Percentiles rank a stretch among this genome's conserved stretches.
Evolutionary conservation across 371 early-diverging fungal species (phyloP).

Genomic region (Rhizomucor pusillus): DNA sequence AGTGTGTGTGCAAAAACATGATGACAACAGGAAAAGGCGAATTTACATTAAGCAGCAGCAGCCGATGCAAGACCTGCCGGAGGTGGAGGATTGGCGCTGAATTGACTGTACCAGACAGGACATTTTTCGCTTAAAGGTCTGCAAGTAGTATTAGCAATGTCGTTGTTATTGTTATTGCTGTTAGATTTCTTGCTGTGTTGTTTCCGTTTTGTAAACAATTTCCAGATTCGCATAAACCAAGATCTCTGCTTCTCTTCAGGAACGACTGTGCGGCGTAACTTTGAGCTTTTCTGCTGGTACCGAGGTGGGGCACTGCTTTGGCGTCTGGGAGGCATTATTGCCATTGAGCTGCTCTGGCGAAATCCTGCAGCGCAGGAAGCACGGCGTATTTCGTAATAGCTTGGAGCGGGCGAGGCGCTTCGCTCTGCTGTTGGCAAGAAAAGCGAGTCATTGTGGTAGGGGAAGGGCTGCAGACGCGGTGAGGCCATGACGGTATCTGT

Average conservation of each 20-base stretch:
- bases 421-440: conserved; percentile 26
- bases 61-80: conserved; percentile 12
- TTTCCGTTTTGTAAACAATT: background rate
- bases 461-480: conserved; percentile 19
- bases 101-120: conserved; percentile 27
- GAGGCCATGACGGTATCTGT: conserved; percentile 23
- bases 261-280: no score
- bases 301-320: conserved; percentile 15
- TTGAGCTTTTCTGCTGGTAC: no score
- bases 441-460: conserved; percentile 27
- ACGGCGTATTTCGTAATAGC: no score
- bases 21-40: no score
- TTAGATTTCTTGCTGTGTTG: background rate
- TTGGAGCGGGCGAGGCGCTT: no score
- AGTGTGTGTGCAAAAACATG: no score
- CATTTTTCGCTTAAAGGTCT: background rate
- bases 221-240: background rate
- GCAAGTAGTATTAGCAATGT: no score
- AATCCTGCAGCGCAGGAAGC: no score
- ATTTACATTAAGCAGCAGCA: conserved; percentile 11
- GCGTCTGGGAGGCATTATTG: conserved; percentile 8
- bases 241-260: no score
- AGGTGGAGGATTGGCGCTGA: conserved; percentile 18
- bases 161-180: no score
- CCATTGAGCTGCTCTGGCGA: conserved; percentile 3